Conservation (phyloP, 2,329 filamentous ascomycete species). For the Chalaropsis ovoidea region DNA sequence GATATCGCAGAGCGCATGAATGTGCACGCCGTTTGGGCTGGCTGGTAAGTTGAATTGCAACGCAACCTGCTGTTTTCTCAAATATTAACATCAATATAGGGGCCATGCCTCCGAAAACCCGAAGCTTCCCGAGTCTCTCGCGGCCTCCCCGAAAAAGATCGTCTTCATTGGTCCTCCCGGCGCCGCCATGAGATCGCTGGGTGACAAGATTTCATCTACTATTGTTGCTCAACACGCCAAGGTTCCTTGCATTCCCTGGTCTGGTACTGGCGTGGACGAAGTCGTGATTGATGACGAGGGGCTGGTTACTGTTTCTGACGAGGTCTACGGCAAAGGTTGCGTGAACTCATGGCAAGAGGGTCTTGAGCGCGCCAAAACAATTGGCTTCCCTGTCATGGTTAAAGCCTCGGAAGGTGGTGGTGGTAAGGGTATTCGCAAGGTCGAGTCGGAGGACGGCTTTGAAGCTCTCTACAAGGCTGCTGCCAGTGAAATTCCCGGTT, state of each 20-base stretch:
- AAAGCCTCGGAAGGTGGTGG: conserved; percentile 99
- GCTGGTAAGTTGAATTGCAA: conserved; percentile 59
- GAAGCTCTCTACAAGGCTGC: conserved; percentile 85
- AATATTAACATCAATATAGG: conserved; percentile 39
- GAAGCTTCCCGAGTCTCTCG: conserved; percentile 88
- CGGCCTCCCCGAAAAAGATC: conserved; percentile 94
- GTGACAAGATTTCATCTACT: conserved; percentile 98
- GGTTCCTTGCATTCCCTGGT: conserved; percentile 99
- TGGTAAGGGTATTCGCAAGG: conserved; percentile 98
- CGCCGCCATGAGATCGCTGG: conserved; percentile 95
- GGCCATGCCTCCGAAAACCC: conserved; percentile 98
- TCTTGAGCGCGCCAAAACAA: conserved; percentile 71
- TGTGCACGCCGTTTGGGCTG: conserved; percentile 97
- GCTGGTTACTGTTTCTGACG: conserved; percentile 83
- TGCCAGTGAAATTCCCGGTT: conserved; percentile 93
- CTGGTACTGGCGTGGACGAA: conserved; percentile 76
- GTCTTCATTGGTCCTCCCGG: conserved; percentile 97
- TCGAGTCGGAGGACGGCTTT: conserved; percentile 74
- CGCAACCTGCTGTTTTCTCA: neutral
- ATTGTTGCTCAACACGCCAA: conserved; percentile 95
- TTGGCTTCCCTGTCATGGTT: conserved; percentile 99
- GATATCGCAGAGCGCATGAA: conserved; percentile 98
- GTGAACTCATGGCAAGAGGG: conserved; percentile 84
- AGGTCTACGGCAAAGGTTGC: conserved; percentile 82
- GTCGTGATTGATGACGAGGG: conserved; percentile 70